These are phyloP conservation scores for Aspergillus coremiiformis DNA, from an alignment of 495 filamentous ascomycete species.

Conservation along the genomic window DNA sequence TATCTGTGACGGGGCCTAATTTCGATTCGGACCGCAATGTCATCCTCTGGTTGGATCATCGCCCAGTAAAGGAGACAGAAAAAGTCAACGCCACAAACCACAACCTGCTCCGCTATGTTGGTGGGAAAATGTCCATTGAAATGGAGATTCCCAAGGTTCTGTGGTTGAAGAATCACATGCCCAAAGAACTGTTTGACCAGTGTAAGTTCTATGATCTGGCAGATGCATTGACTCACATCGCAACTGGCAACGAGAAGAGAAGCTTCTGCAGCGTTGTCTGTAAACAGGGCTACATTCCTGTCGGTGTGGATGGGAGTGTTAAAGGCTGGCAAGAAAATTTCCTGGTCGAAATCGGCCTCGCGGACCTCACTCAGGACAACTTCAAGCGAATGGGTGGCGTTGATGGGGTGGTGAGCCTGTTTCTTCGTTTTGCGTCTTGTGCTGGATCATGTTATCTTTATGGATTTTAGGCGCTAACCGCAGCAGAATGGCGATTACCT, in stretches of 20 bases:
- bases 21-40: constrained; percentile 85
- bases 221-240: constrained; percentile 90
- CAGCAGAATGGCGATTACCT: constrained; percentile 78
- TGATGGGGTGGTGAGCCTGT: constrained; percentile 76
- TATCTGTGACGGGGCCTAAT: constrained; percentile 79
- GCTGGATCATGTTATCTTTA: constrained; percentile 1
- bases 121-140: constrained; percentile 94
- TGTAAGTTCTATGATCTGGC: constrained; percentile 96
- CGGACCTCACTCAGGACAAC: constrained; percentile 72
- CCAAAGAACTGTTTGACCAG: constrained; percentile 75
- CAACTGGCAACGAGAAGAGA: constrained; percentile 85
- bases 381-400: constrained; percentile 92
- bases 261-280: constrained; percentile 92
- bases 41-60: constrained; percentile 88
- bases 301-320: constrained; percentile 92
- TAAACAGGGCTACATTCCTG: constrained; percentile 91
- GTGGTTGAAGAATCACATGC: constrained; percentile 98
- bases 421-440: constrained; percentile 17
- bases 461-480: constrained; percentile 13
- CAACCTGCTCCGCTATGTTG: constrained; percentile 90
- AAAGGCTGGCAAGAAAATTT: constrained; percentile 99
- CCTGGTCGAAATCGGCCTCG: constrained; percentile 70
- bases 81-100: constrained; percentile 89
- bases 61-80: constrained; percentile 79
- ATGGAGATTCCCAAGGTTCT: constrained; percentile 98